Conservation (phyloP, 2,329 filamentous ascomycete genomes). For the Fusarium proliferatum region DNA sequence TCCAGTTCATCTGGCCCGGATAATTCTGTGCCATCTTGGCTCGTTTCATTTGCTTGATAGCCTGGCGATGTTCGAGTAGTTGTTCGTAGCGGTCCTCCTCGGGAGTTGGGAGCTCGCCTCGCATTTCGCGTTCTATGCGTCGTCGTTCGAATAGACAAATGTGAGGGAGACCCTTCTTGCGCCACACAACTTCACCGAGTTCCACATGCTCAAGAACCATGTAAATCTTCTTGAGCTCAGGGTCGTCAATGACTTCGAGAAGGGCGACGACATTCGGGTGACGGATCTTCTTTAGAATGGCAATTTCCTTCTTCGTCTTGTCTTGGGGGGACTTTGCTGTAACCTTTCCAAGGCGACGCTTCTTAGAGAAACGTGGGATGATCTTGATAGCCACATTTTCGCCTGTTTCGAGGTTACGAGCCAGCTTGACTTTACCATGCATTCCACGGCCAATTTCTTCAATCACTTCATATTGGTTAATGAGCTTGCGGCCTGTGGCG, state of each 20-base stretch:
- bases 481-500: conserved; percentile 90
- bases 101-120: conserved; percentile 66
- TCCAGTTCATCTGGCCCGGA: conserved; percentile 77
- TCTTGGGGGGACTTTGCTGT: conserved; percentile 73
- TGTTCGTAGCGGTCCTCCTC: conserved; percentile 71
- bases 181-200: conserved; percentile 93
- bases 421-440: conserved; percentile 97
- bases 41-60: conserved; percentile 67
- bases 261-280: conserved; percentile 97
- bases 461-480: conserved; percentile 98
- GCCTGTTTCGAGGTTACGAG: conserved; percentile 79
- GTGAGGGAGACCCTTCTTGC: conserved; percentile 85
- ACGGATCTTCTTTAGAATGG: conserved; percentile 97
- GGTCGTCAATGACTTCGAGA: conserved; percentile 97
- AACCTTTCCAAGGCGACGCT: conserved; percentile 87
- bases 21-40: conserved; percentile 64
- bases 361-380: conserved; percentile 94
- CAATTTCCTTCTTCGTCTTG: conserved; percentile 95
- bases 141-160: conserved; percentile 86
- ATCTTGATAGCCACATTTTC: conserved; percentile 98
- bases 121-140: conserved; percentile 79
- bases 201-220: conserved; percentile 97
- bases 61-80: conserved; percentile 68
- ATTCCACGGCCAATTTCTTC: conserved; percentile 96
- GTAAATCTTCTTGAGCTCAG: conserved; percentile 96